Percentiles rank a stretch among this genome's conserved stretches.
Evolutionary conservation across 1,139 yeast genomes (phyloP).

Genomic region (Pneumocystis carinii): DNA sequence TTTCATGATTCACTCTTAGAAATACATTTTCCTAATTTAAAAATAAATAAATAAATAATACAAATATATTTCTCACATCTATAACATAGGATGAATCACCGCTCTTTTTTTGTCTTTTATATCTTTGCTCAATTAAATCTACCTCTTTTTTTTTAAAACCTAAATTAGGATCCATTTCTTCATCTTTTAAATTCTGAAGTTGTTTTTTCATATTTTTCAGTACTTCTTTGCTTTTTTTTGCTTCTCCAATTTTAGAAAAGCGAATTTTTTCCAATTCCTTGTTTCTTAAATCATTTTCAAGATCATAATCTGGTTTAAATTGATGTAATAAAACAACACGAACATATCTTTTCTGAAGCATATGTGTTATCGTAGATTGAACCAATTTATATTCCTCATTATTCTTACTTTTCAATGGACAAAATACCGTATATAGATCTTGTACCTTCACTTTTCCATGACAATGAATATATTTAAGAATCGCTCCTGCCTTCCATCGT

Average conservation of each 20-base stretch:
- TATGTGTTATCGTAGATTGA: not conserved
- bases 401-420: not conserved
- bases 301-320: conserved; percentile 3
- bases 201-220: not conserved
- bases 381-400: conserved; percentile 1
- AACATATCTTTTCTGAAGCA: not conserved
- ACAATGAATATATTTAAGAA: conserved; percentile 54
- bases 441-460: conserved; percentile 34
- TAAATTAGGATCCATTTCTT: not conserved
- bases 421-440: not conserved
- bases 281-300: not conserved
- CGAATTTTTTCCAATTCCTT: not conserved
- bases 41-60: not conserved
- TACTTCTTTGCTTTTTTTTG: not conserved
- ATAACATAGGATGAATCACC: not conserved
- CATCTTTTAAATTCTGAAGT: not conserved
- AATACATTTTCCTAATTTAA: conserved; percentile 26
- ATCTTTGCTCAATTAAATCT: not conserved
- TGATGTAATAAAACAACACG: conserved; percentile 3
- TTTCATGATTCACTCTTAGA: conserved; percentile 46
- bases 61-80: not conserved
- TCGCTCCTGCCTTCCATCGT: conserved; percentile 35
- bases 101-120: not conserved
- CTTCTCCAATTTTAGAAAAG: not conserved
- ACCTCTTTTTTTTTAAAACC: not conserved